Evolutionary conservation across 2,329 filamentous ascomycete genomes (phyloP).

Genomic region (Botryosphaeria dothidea): DNA sequence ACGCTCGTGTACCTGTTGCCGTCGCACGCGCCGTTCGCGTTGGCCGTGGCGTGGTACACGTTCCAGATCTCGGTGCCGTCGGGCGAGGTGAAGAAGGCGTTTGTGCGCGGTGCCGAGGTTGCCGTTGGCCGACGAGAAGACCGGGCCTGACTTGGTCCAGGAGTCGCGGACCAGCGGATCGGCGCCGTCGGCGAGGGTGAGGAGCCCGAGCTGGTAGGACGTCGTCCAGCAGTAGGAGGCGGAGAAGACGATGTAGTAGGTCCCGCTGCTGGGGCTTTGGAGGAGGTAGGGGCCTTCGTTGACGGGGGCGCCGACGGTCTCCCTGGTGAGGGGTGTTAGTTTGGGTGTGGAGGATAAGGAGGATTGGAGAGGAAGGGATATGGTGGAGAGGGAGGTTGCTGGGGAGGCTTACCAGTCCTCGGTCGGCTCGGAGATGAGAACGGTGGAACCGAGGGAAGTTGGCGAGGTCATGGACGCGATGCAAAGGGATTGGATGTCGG

Average conservation of each 20-base stretch:
- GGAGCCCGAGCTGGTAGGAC: conserved; percentile 55
- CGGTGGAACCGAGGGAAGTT: conserved; percentile 46
- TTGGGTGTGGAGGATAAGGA: background rate
- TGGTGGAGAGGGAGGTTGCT: background rate
- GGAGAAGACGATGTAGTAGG: conserved; percentile 56
- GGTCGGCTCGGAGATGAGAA: conserved; percentile 54
- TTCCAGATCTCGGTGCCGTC: conserved; percentile 58
- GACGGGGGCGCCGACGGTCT: conserved; percentile 51
- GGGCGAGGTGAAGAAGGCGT: conserved; percentile 58
- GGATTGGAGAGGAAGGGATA: background rate
- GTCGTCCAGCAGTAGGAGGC: conserved; percentile 60
- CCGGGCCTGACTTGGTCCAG: conserved; percentile 57
- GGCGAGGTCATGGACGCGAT: conserved; percentile 45
- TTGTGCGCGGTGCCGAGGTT: conserved; percentile 62
- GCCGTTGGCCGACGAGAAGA: conserved; percentile 56
- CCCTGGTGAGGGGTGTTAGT: conserved; percentile 26
- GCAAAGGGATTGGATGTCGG: conserved; percentile 44
- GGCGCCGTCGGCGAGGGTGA: conserved; percentile 53
- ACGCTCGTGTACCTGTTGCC: conserved; percentile 56
- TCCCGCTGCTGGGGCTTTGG: conserved; percentile 49
- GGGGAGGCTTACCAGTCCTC: conserved; percentile 41
- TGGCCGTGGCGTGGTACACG: conserved; percentile 57
- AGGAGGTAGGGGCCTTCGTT: conserved; percentile 58
- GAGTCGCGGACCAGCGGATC: conserved; percentile 48
- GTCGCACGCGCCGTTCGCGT: conserved; percentile 53